phyloP scores from a whole-genome alignment of 192 early-diverging fungal genomes.

The Coemansia sp. region DNA sequence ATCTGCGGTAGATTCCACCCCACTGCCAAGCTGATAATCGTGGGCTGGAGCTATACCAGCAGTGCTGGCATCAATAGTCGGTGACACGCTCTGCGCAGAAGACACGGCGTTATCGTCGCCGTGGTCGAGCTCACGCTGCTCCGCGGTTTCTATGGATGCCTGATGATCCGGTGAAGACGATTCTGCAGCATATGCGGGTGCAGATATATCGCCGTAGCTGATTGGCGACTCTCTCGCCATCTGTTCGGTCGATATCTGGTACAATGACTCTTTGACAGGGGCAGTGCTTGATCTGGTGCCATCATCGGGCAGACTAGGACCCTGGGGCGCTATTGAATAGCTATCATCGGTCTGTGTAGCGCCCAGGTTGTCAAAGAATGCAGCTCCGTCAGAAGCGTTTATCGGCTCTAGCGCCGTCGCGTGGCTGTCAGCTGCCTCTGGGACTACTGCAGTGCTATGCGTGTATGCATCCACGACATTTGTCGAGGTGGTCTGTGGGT shows the following conservation, averaged over 20 bases:
- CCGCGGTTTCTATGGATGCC: not conserved
- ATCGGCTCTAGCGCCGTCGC: not conserved
- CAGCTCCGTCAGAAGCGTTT: constrained; percentile 16
- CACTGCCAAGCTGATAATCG: not conserved
- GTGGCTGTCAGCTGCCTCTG: not conserved
- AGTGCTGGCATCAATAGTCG: not conserved
- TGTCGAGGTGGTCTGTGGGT: constrained; percentile 14
- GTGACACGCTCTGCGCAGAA: not conserved
- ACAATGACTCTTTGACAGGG: not conserved
- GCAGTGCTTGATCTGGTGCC: not conserved
- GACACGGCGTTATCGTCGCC: not conserved
- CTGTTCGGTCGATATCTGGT: not conserved
- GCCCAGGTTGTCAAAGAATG: constrained; percentile 45
- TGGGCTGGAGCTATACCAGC: not conserved
- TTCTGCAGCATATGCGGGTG: not conserved
- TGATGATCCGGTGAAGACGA: not conserved
- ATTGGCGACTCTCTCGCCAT: too few species aligned
- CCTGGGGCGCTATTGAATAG: not conserved
- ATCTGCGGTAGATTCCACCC: not conserved
- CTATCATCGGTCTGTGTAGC: not conserved
- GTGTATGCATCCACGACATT: not conserved
- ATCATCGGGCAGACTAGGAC: not conserved
- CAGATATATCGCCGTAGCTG: not conserved
- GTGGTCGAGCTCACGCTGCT: not conserved
- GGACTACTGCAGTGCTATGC: not conserved